A percentile compares a stretch with the other conserved stretches of the same genome.
These are phyloP conservation scores for Epichloe aotearoae DNA, from an alignment of 2,329 filamentous ascomycete species.

Conservation along the genomic window DNA sequence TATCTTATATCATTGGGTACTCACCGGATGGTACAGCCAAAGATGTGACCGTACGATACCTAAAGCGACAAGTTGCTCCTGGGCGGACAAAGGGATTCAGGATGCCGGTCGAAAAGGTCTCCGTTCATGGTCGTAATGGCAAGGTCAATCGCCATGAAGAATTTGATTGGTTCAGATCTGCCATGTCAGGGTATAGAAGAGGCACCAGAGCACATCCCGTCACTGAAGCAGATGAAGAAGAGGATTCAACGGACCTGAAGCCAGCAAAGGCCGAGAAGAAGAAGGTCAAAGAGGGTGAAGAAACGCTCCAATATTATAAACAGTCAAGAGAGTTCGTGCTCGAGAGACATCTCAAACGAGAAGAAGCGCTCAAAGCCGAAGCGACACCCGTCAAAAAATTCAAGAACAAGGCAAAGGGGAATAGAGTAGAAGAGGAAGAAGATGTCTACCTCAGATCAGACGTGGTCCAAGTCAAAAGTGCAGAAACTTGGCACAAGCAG, in stretches of 20 bases:
- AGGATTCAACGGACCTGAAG: conserved; percentile 66
- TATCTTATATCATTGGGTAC: conserved; percentile 78
- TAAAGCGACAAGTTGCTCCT: conserved; percentile 69
- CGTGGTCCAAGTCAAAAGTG: conserved; percentile 73
- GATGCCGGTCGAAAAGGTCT: conserved; percentile 65
- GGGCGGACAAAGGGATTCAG: conserved; percentile 82
- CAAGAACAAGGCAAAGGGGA: conserved; percentile 58
- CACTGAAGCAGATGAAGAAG: conserved; percentile 63
- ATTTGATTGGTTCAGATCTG: conserved; percentile 78
- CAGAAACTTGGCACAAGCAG: conserved; percentile 97
- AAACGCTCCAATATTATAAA: conserved; percentile 82
- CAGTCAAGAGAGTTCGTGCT: conserved; percentile 74
- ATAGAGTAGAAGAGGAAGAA: conserved; percentile 59
- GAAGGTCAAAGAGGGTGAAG: conserved; percentile 58
- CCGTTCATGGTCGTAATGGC: conserved; percentile 63
- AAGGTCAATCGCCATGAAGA: conserved; percentile 65
- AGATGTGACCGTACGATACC: conserved; percentile 84
- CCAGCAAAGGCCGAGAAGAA: conserved; percentile 62
- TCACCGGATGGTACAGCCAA: conserved; percentile 80
- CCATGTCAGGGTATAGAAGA: conserved; percentile 58
- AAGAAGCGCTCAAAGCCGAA: conserved; percentile 67
- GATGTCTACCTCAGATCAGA: conserved; percentile 71
- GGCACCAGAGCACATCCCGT: conserved; percentile 35
- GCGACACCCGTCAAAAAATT: conserved; percentile 64
- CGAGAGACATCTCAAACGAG: conserved; percentile 73